Base-by-base conservation (phyloP, 2,329 filamentous ascomycete species). In the Diplodia sapinea region DNA sequence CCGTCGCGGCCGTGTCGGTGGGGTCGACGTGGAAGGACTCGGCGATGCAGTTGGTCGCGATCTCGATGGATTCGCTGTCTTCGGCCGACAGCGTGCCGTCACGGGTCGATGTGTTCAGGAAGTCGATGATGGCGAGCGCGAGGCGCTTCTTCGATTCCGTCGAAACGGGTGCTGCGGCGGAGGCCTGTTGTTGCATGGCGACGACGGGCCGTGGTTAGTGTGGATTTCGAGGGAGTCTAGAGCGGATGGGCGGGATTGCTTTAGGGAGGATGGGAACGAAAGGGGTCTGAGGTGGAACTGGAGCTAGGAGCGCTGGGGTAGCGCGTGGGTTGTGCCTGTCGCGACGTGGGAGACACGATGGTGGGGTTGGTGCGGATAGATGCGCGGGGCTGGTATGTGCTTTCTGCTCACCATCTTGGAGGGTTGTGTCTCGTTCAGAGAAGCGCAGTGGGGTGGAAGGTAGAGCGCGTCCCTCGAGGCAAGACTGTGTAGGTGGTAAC, bases 111-210 rank as follows among this genome's bases (percentile, higher is more conserved):
- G 88, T 89, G 74, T 87, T 87, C 70, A 99, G 90, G 84, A 97
- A 99, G 83, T 98, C 93, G 84, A 96, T 93, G 80, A 99, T 94
- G 74, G 95, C 93, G 78, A 99, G 92, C 80, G 95, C 95, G 71
- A 99, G 91, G 82, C 94, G 93, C 87, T 99, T 90, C 79, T 88
- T 88, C 66, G 88, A 87, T 59, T 76, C 75, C 68, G 57, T 43
- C 23, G 36, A 47, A 77, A 74, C 69, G 75, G 74, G 72, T 29
- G 43, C 43, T 47, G 59, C 43, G 59, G 43, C 38, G 56, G 72
- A 69, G 72, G 81, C 79, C 78, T 82, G 68, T 20, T 47, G 43
- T 20, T n/a, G n/a, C 62, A 55, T 63, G 40, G 23, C 23, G 23
- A 23, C 23, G 23, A 2, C 23, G 23, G 23, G 23, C 23, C 23